Evolutionary conservation across 805 yeast species (phyloP), one percentile per base, ranked within the genome.

Genomic region (Millerago galiae): DNA sequence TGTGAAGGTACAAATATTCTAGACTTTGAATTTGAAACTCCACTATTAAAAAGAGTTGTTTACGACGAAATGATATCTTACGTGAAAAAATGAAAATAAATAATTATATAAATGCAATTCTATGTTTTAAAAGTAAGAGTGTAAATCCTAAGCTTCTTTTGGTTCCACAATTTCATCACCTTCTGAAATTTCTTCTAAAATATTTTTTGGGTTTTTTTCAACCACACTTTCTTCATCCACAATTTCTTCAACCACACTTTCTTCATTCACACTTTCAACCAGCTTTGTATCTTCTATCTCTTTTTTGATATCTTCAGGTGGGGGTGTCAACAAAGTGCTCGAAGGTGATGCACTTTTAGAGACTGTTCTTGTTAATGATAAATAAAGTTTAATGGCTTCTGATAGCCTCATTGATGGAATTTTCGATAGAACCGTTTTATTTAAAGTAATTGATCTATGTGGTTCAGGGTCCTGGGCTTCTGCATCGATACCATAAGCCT

Each of bases 391-490:
- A 17, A 70, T 53, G 0, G 75, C 74, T 39, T 74, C 74, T 25
- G 63, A 63, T n/a, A 83, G 60, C 2, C 71, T 65, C 34, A 70
- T 51, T 10, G 56, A 51, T 0, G 88, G 86, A 2, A 65, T 43
- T 9, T 47, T 53, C 0, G 67, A 56, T 1, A 42, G 48, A 11
- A 51, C 44, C 7, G 58, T 55, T 35, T 68, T 59, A 38, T 67
- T 62, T n/a, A 88, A 69, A 49, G 75, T 79, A 1, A 88, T 91
- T 10, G 83, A 75, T 46, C 95, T 62, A 40, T 76, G 69, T 0
- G 96, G 96, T 50, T 87, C 96, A 3, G 75, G 76, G 59, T 86
- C 96, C 47, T 85, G 93, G 2, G 90, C 75, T 53, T 84, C 89
- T 0, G 83, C 68, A 51, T 74, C 79, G 11, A 87, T 53, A 11